Evolutionary conservation across 805 yeast genomes (phyloP).

Genomic region (Myxozyma monticola): DNA sequence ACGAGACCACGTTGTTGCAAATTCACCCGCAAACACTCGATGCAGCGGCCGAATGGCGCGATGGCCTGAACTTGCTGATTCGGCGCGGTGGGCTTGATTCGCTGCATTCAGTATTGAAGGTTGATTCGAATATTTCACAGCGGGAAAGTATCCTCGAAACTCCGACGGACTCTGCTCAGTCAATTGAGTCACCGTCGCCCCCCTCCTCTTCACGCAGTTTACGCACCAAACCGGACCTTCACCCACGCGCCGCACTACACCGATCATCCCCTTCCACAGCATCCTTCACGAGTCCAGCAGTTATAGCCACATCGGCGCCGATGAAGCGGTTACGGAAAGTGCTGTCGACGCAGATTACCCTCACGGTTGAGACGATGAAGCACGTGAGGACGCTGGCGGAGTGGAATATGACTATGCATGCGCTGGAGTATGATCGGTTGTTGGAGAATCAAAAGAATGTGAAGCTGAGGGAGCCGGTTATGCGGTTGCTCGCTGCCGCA

Average conservation of each 20-base stretch:
- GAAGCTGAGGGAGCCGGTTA: too few relatives aligned
- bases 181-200: too few relatives aligned
- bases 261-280: not conserved
- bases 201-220: not conserved
- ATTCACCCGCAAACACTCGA: conserved; percentile 7
- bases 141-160: too few relatives aligned
- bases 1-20: conserved; percentile 8
- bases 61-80: conserved; percentile 13
- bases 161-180: too few relatives aligned
- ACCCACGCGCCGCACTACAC: not conserved
- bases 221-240: not conserved
- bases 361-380: conserved; percentile 4
- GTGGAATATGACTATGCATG: conserved; percentile 9
- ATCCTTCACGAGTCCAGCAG: not conserved
- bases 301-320: not conserved
- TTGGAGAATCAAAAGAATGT: too few relatives aligned
- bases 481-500: too few relatives aligned
- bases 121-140: too few relatives aligned
- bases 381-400: not conserved
- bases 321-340: not conserved
- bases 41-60: conserved; percentile 20
- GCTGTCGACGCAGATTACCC: not conserved
- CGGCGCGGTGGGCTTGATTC: conserved; percentile 10
- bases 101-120: too few relatives aligned
- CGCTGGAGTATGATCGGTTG: conserved; percentile 1